These are phyloP conservation scores for Dactylellina parvicollis DNA, from an alignment of 2,329 filamentous ascomycete genomes.

Conservation along the genomic window DNA sequence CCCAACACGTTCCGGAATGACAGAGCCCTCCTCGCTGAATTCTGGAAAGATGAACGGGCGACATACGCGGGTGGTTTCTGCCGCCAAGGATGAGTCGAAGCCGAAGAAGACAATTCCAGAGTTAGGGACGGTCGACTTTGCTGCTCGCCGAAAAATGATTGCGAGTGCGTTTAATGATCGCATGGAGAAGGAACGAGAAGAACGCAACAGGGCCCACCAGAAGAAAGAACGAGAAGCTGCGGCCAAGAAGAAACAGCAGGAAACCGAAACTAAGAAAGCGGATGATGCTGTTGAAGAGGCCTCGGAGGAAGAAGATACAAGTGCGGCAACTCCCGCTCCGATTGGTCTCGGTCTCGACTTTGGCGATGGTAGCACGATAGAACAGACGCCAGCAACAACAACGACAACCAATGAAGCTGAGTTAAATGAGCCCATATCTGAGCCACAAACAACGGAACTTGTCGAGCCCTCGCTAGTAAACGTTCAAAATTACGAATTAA, in stretches of 20 bases:
- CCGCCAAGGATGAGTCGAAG: constrained; percentile 59
- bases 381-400: constrained; percentile 8
- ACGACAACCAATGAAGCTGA: constrained; percentile 16
- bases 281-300: constrained; percentile 13
- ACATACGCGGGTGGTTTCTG: constrained; percentile 22
- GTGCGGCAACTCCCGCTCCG: constrained; percentile 21
- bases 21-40: constrained; percentile 38
- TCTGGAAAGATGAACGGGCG: constrained; percentile 40
- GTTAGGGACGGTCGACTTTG: constrained; percentile 83
- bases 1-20: constrained; percentile 57
- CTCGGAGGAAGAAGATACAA: constrained; percentile 27
- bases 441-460: constrained; percentile 19
- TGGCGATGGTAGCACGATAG: constrained; percentile 9
- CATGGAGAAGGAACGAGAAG: constrained; percentile 75
- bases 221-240: constrained; percentile 61
- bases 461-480: constrained; percentile 27
- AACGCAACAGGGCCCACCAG: constrained; percentile 68
- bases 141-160: constrained; percentile 81
- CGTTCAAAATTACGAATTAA: constrained; percentile 50
- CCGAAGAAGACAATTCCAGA: constrained; percentile 66
- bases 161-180: constrained; percentile 85
- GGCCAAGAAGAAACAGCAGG: constrained; percentile 65
- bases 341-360: constrained; percentile 49
- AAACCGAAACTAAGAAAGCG: constrained; percentile 37
- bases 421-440: constrained; percentile 49